A percentile compares a stretch with the other conserved stretches of the same genome.
phyloP scores from a whole-genome alignment of 441 rosid genomes.

The Syzygium syzygioides region DNA sequence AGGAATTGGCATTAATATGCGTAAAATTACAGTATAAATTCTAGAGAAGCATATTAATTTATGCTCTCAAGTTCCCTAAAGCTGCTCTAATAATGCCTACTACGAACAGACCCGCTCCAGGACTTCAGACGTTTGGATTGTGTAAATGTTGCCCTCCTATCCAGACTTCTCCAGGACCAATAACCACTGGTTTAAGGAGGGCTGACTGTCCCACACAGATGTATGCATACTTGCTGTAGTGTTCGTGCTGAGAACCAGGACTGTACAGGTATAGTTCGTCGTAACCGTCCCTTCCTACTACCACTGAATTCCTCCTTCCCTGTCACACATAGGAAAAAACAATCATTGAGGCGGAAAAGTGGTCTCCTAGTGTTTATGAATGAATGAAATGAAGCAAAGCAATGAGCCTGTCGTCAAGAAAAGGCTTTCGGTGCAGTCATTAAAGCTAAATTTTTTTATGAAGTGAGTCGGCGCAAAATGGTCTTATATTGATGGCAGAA shows the following conservation, averaged over 20 bases:
- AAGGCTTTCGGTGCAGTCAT: background rate
- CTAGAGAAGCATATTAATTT: background rate
- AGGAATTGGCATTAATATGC: background rate
- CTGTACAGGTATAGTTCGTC: slow-evolving; percentile 74
- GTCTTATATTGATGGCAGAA: background rate
- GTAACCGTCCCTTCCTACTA: slow-evolving; percentile 61
- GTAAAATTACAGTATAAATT: background rate
- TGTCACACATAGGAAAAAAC: slow-evolving; percentile 15
- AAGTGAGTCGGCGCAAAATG: background rate
- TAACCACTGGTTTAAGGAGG: slow-evolving; percentile 48
- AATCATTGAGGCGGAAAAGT: background rate
- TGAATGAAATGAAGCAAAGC: background rate
- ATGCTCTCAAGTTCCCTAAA: slow-evolving; percentile 4
- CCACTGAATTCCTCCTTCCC: slow-evolving; percentile 87
- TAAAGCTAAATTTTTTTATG: background rate
- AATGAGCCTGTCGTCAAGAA: background rate
- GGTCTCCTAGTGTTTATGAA: background rate
- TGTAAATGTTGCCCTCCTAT: slow-evolving; percentile 56
- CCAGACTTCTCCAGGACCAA: slow-evolving; percentile 66
- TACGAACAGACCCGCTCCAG: background rate
- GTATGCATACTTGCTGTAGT: slow-evolving; percentile 63
- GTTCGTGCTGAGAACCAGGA: slow-evolving; percentile 71
- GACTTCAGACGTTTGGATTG: slow-evolving; percentile 60
- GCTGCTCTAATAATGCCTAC: background rate
- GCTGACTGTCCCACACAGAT: slow-evolving; percentile 68